Conservation (phyloP, 2,329 filamentous ascomycete genomes). For the Aureobasidium leucospermi region DNA sequence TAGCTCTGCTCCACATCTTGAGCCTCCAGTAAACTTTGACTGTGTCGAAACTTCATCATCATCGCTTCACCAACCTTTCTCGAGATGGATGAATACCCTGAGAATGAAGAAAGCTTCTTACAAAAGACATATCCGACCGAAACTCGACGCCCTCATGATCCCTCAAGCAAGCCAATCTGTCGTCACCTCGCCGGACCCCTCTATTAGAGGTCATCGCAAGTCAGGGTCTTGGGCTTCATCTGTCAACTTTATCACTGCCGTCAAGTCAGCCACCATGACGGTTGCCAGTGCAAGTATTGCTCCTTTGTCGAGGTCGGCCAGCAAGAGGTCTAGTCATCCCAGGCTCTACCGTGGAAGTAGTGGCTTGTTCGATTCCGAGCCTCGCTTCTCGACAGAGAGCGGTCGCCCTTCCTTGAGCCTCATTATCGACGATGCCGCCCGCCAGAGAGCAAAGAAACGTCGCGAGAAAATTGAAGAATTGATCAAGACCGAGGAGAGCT, state of each 20-base stretch:
- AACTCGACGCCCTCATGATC: slow-evolving; percentile 21
- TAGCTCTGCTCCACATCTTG: not conserved
- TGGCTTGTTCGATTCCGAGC: slow-evolving; percentile 56
- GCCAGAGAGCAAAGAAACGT: slow-evolving; percentile 64
- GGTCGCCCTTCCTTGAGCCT: slow-evolving; percentile 38
- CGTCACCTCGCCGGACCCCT: not conserved
- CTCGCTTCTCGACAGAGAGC: slow-evolving; percentile 56
- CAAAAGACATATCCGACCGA: slow-evolving; percentile 27
- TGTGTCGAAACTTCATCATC: not conserved
- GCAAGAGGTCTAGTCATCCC: slow-evolving; percentile 47
- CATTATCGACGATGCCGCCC: slow-evolving; percentile 59
- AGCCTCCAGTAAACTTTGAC: not conserved
- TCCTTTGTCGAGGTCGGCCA: slow-evolving; percentile 51
- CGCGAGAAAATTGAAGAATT: slow-evolving; percentile 78
- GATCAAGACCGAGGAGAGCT: slow-evolving; percentile 77
- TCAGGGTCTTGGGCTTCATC: slow-evolving; percentile 62
- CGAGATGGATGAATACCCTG: slow-evolving; percentile 66
- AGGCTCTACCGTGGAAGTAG: slow-evolving; percentile 52
- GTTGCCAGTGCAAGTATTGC: slow-evolving; percentile 64
- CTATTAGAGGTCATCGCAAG: slow-evolving; percentile 28
- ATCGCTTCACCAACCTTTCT: slow-evolving; percentile 45
- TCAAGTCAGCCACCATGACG: slow-evolving; percentile 76
- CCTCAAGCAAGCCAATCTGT: slow-evolving; percentile 9
- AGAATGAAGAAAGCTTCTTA: slow-evolving; percentile 46
- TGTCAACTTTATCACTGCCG: slow-evolving; percentile 68